Conservation (phyloP, 2,329 filamentous ascomycete species). For the Chrysoporthe puriensis region DNA sequence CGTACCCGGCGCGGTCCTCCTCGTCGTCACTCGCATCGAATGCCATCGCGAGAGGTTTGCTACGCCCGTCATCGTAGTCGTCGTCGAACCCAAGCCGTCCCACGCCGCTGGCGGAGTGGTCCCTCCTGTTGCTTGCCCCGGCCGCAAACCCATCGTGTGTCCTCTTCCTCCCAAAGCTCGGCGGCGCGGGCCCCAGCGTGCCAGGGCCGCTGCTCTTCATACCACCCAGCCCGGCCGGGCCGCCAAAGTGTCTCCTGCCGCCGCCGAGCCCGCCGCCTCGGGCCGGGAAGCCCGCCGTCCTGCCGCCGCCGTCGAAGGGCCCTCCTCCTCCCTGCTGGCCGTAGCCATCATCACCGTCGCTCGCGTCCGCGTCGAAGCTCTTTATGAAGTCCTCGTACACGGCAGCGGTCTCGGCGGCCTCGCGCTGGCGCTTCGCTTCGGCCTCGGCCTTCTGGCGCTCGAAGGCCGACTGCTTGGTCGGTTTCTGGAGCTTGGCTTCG, state of each 20-base stretch:
- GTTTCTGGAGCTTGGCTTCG: slow-evolving; percentile 76
- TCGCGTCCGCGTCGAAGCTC: slow-evolving; percentile 68
- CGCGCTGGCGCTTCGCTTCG: slow-evolving; percentile 82
- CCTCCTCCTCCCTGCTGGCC: slow-evolving; percentile 10
- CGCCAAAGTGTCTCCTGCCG: slow-evolving; percentile 68
- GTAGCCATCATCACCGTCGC: slow-evolving; percentile 44
- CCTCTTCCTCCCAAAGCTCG: slow-evolving; percentile 58
- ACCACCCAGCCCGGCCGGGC: slow-evolving; percentile 54
- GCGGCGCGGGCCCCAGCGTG: slow-evolving; percentile 59
- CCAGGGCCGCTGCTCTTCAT: slow-evolving; percentile 63
- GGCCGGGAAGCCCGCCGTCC: slow-evolving; percentile 27
- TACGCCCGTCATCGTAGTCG: slow-evolving; percentile 39
- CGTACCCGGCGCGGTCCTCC: slow-evolving; percentile 41
- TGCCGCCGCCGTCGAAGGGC: slow-evolving; percentile 1
- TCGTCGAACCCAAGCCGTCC: slow-evolving; percentile 44
- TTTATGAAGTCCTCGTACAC: slow-evolving; percentile 88
- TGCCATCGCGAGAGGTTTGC: slow-evolving; percentile 64
- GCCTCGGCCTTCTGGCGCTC: slow-evolving; percentile 88
- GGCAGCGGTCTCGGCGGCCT: slow-evolving; percentile 84
- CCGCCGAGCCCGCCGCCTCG: slow-evolving; percentile 35
- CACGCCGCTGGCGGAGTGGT: slow-evolving; percentile 36
- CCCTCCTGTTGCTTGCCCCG: slow-evolving; percentile 38
- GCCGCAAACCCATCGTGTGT: slow-evolving; percentile 52
- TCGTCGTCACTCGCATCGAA: slow-evolving; percentile 70
- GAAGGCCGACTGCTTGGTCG: slow-evolving; percentile 83